Evolutionary conservation across 2,329 filamentous ascomycete species (phyloP), one percentile per base, ranked within the genome.

Genomic region (Penicillium fuscoglaucum): DNA sequence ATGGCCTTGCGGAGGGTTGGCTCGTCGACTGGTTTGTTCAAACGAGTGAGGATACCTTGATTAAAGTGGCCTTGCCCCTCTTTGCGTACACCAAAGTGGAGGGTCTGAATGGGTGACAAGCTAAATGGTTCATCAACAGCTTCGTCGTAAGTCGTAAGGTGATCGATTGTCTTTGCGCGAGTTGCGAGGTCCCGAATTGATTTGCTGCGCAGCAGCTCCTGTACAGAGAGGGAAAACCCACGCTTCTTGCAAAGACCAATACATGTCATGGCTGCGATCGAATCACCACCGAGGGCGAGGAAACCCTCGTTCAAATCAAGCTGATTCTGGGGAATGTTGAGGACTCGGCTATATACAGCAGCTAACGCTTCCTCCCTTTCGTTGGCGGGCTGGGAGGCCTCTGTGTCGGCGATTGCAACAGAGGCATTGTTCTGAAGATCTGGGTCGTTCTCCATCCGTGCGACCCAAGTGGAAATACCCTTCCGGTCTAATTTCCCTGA

Each of bases 221-320:
- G 79, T 12, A 82, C 79, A 12, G 74, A 79, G 26, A 82, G 67
- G 13, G 75, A 73, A 57, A 82, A 70, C 1, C 78, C 78, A 37
- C 71, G 68, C 63, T 79, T 80, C 48, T 79, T 79, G 59, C 77
- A 81, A 37, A 78, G 72, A 2, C 76, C 76, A 57, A 80, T 74
- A 40, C 80, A 79, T 48, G 79, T 79, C 76, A 82, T 82, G 0
- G 80, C 79, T 41, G 79, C 79, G 55, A 82, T 81, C 0, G 79
- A 81, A 56, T 82, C 80, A 52, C 80, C 80, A 35, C 79, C 79
- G 2, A 81, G 62, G 12, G 72, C 76, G 4, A 82, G 62, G 60
- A 82, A 82, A 43, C 73, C 72, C 47, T 74, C 67, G 19, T 72
- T 61, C 37, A 74, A 28, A 29, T 68, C 68, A n/a, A 78, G 70